Conservation (phyloP, 176 grass and related monocot species). For the Phoenix roebelenii region DNA sequence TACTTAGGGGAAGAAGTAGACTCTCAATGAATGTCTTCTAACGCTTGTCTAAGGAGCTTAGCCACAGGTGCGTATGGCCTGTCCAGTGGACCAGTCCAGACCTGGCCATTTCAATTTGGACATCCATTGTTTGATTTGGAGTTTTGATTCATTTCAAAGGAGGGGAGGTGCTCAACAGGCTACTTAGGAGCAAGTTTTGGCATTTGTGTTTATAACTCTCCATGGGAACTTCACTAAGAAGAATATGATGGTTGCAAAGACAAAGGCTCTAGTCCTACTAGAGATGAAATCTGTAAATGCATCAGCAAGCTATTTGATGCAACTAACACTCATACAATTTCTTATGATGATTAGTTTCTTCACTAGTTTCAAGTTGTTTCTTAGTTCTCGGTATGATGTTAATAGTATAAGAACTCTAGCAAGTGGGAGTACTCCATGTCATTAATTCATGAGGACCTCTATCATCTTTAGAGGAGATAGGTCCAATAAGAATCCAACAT, state of each 20-base stretch:
- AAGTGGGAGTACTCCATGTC: constrained; percentile 27
- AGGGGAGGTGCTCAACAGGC: constrained; percentile 31
- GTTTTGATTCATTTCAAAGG: constrained; percentile 1
- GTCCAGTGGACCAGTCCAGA: too few species aligned
- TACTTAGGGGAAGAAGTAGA: too few species aligned
- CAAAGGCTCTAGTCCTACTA: constrained; percentile 16
- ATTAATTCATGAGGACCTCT: constrained; percentile 18
- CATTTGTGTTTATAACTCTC: constrained; percentile 26
- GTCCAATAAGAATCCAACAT: constrained; percentile 44
- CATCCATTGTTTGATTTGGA: constrained; percentile 1
- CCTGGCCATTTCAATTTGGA: neutral
- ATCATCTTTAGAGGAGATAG: constrained; percentile 31
- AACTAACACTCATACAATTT: neutral
- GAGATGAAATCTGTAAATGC: constrained; percentile 13
- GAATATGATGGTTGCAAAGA: constrained; percentile 26
- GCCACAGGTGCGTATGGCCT: too few species aligned
- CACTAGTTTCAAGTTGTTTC: constrained; percentile 6
- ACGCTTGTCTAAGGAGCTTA: too few species aligned
- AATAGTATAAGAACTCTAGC: constrained; percentile 52
- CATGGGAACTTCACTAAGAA: constrained; percentile 15
- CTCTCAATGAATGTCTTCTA: too few species aligned
- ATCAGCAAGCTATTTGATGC: constrained; percentile 3
- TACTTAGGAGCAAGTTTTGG: constrained; percentile 45
- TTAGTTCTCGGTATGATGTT: constrained; percentile 22
- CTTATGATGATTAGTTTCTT: constrained; percentile 4